Conservation (phyloP, 495 filamentous ascomycete species). For the Sordaria brevicollis region DNA sequence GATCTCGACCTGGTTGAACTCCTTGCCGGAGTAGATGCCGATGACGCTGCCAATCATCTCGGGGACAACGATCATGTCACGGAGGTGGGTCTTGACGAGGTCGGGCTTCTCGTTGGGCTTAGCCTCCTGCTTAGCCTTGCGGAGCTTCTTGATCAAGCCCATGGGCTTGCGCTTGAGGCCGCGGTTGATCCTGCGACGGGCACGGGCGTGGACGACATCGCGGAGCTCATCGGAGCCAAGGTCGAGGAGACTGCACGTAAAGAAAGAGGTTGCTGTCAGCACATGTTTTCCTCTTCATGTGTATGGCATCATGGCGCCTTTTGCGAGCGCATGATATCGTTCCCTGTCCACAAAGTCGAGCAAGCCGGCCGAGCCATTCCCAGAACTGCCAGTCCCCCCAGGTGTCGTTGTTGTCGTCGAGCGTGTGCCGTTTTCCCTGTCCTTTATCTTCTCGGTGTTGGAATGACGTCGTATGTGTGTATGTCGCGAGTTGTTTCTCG, state of each 20-base stretch:
- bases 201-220: slow-evolving; percentile 97
- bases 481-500: not conserved
- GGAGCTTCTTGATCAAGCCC: slow-evolving; percentile 99
- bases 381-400: not conserved
- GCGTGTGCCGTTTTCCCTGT: not conserved
- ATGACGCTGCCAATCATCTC: slow-evolving; percentile 99
- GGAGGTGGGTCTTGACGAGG: slow-evolving; percentile 96
- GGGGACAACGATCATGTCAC: slow-evolving; percentile 98
- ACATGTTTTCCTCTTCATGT: not conserved
- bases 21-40: slow-evolving; percentile 99
- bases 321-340: not conserved
- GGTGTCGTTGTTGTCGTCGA: not conserved
- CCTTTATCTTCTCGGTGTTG: not conserved
- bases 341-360: not conserved
- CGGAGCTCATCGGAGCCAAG: slow-evolving; percentile 97
- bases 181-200: slow-evolving; percentile 97
- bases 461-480: not conserved
- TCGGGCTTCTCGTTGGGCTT: slow-evolving; percentile 99
- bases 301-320: not conserved
- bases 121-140: slow-evolving; percentile 99
- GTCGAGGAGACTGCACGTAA: slow-evolving; percentile 75
- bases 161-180: slow-evolving; percentile 99
- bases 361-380: not conserved
- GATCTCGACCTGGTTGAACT: slow-evolving; percentile 99
- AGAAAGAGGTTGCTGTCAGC: slow-evolving; percentile 9